A percentile compares a stretch with the other conserved stretches of the same genome.
Conservation (phyloP, 257 asterid species). For the Cruciata laevipes region DNA sequence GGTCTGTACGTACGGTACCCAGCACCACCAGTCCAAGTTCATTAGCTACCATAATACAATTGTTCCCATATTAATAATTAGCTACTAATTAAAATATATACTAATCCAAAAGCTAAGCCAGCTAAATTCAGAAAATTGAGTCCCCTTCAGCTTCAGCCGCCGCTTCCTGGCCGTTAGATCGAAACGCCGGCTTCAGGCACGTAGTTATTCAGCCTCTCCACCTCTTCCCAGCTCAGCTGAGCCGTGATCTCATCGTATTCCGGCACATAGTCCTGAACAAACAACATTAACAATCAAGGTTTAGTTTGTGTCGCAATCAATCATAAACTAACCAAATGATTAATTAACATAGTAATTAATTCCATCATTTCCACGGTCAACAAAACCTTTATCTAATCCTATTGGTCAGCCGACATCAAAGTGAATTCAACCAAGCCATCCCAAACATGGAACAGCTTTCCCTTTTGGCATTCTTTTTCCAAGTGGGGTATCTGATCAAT, state of each 20-base stretch:
- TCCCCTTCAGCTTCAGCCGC: neutral
- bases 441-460: neutral
- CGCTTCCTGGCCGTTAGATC: slow-evolving; percentile 12
- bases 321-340: neutral
- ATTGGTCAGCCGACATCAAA: slow-evolving; percentile 13
- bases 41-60: neutral
- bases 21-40: neutral
- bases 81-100: neutral
- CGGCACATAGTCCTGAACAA: slow-evolving; percentile 63
- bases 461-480: neutral
- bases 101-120: slow-evolving; percentile 5
- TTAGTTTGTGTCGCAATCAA: too few species aligned
- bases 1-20: slow-evolving; percentile 3
- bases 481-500: slow-evolving; percentile 6
- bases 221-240: slow-evolving; percentile 64
- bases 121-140: neutral
- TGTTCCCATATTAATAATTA: neutral
- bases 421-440: slow-evolving; percentile 5
- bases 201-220: slow-evolving; percentile 35
- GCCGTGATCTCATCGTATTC: slow-evolving; percentile 65
- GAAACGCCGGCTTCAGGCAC: slow-evolving; percentile 32
- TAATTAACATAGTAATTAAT: too few species aligned
- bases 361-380: neutral
- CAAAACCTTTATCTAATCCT: neutral
- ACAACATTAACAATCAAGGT: neutral